Conservation (phyloP, 257 asterid genomes). For the Solanum bukasovii region DNA sequence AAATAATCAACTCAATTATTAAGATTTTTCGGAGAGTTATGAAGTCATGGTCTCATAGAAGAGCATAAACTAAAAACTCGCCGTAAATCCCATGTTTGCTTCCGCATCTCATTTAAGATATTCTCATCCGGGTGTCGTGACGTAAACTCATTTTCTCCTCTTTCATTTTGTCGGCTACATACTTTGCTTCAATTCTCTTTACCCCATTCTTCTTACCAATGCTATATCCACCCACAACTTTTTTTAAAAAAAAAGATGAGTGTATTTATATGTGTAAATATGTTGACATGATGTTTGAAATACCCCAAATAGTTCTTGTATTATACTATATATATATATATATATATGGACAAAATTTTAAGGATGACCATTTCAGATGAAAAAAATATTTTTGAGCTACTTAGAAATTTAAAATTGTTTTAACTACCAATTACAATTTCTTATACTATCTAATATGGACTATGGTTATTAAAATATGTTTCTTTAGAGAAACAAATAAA, state of each 20-base stretch:
- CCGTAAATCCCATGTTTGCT: constrained; percentile 13
- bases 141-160: constrained; percentile 9
- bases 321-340: not conserved
- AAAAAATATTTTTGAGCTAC: not conserved
- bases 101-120: constrained; percentile 27
- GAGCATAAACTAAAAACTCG: not conserved
- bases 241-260: not conserved
- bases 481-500: not conserved
- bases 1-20: not conserved
- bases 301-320: not conserved
- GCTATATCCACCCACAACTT: not conserved
- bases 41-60: not conserved
- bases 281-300: not conserved
- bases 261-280: not conserved
- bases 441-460: not conserved
- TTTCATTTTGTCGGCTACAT: not conserved
- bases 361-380: not conserved
- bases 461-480: not conserved
- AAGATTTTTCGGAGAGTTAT: not conserved
- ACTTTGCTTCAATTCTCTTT: not conserved
- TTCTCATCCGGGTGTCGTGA: constrained; percentile 16
- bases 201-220: not conserved
- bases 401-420: not conserved
- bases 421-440: not conserved
- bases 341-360: not conserved